phyloP scores from a whole-genome alignment of 2,329 filamentous ascomycete genomes.

The Fusarium sp. region DNA sequence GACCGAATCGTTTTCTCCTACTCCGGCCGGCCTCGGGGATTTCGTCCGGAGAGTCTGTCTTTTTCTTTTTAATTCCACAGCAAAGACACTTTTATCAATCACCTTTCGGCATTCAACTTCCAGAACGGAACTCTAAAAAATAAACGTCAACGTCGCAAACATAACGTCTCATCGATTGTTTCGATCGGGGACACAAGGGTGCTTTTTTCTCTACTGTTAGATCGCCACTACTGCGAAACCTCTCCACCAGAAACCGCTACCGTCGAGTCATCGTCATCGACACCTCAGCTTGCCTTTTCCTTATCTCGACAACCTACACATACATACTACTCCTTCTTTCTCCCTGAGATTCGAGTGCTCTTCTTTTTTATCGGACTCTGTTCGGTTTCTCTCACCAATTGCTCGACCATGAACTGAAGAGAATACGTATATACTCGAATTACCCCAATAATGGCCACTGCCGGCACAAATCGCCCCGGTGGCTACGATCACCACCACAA shows the following conservation, averaged over 20 bases:
- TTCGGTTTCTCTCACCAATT: neutral
- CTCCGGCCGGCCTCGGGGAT: slow-evolving; percentile 39
- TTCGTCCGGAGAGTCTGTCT: slow-evolving; percentile 14
- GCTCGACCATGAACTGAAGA: slow-evolving; percentile 29
- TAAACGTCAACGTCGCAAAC: neutral
- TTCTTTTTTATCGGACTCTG: neutral
- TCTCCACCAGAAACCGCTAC: slow-evolving; percentile 30
- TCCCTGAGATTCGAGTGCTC: neutral
- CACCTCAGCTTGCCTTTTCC: slow-evolving; percentile 12
- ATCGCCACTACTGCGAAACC: slow-evolving; percentile 28
- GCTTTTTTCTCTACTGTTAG: neutral
- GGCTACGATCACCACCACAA: slow-evolving; percentile 32
- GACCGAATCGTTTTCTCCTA: slow-evolving; percentile 24
- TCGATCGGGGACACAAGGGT: neutral
- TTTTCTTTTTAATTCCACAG: slow-evolving; percentile 13
- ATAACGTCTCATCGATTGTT: neutral
- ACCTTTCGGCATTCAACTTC: neutral
- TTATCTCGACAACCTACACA: neutral
- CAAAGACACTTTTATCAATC: slow-evolving; percentile 3
- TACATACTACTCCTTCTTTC: neutral
- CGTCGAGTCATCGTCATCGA: slow-evolving; percentile 44
- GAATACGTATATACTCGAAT: slow-evolving; percentile 1
- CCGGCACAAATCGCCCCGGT: slow-evolving; percentile 37
- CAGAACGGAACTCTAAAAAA: slow-evolving; percentile 7
- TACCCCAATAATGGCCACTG: slow-evolving; percentile 37